Evolutionary conservation across 2,329 filamentous ascomycete species (phyloP), one percentile per base, ranked within the genome.

Genomic region (Diaporthe velutina): DNA sequence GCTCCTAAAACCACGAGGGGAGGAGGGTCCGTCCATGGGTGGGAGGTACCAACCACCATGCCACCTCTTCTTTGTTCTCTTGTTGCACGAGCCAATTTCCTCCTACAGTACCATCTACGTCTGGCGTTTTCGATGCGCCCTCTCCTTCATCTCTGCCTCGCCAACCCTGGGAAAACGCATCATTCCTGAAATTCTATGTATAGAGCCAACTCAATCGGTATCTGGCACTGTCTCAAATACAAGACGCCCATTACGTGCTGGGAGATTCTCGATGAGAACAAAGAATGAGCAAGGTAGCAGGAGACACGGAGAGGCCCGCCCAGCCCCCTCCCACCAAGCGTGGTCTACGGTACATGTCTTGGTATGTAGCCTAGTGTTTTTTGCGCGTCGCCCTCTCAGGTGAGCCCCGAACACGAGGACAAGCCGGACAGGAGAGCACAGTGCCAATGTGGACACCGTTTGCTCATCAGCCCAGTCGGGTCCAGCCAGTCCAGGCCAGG

Each of bases 341-440:
- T 48, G 6, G 60, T 28, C 42, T 66, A 38, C 54, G 28, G 52
- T 28, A 73, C 64, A 40, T 38, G 30, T 67, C 64, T 17, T 68
- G 58, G 60, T 55, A 67, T 55, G 61, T 60, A 54, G 54, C 42
- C 54, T 28, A 60, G 72, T 74, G 72, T 42, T 57, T 60, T 74
- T 74, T 40, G 19, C 42, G 19, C 13, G 22, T 48, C 25, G 40
- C 45, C 58, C 42, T 30, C 54, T 73, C 64, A 70, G 52, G 52
- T 70, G 72, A 61, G 64, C 72, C 50, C 33, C 45, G 72, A 70
- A 74, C 61, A 74, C 72, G 64, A 70, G 61, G 55, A 61, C 72
- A 70, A 58, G 42, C 45, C 72, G 64, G 64, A 61, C 40, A 58
- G 50, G 54, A 67, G 57, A 67, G 57, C 72, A 74, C 57, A 64